These are phyloP conservation scores for Pseudognaphalium luteoalbum DNA, from an alignment of 129 eudicot species.

Conservation along the genomic window DNA sequence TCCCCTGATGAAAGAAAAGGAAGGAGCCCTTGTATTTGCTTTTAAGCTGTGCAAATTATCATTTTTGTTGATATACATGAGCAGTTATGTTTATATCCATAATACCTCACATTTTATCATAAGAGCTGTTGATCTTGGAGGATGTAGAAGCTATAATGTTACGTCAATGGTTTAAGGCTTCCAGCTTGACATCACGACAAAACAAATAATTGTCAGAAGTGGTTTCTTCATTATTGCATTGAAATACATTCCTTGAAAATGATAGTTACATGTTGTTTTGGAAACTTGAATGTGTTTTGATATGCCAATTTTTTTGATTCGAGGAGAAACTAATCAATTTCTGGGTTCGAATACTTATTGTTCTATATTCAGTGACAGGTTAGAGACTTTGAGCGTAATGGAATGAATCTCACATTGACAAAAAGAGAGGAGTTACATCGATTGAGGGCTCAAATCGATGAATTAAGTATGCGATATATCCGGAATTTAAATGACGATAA, in stretches of 20 bases:
- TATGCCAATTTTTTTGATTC: neutral
- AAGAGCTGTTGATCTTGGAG: conserved; percentile 10
- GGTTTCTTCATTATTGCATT: conserved; percentile 2
- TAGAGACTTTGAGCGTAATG: conserved; percentile 91
- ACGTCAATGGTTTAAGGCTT: neutral
- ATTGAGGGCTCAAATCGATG: conserved; percentile 67
- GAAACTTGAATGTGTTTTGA: conserved; percentile 1
- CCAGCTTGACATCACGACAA: neutral
- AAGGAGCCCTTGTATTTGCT: neutral
- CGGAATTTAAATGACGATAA: conserved; percentile 63
- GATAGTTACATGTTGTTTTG: neutral
- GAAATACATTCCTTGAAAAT: neutral
- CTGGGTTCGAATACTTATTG: conserved; percentile 46
- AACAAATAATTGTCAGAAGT: neutral
- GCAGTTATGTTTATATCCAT: neutral
- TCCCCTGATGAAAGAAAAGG: neutral
- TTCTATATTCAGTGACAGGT: conserved; percentile 85
- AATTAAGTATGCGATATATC: conserved; percentile 68
- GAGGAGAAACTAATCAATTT: conserved; percentile 19
- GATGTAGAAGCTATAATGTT: conserved; percentile 8
- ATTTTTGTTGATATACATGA: neutral
- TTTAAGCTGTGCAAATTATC: neutral
- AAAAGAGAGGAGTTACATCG: conserved; percentile 84
- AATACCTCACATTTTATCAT: neutral
- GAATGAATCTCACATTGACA: conserved; percentile 69